Conservation (phyloP, 768 basidiomycete genomes). For the Termitomyces sp. region DNA sequence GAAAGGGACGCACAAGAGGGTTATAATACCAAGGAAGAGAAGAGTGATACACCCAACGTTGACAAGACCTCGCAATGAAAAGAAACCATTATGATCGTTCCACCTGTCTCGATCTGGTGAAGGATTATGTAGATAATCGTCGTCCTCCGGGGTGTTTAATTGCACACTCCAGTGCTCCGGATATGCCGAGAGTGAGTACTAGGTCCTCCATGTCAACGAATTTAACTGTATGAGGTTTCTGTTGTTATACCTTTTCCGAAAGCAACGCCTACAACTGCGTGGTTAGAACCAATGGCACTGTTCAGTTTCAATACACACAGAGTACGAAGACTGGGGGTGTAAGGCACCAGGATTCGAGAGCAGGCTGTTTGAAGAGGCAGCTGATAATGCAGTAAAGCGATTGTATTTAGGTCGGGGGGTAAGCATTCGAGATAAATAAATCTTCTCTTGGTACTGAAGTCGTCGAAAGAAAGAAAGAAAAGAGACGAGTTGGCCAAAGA, state of each 20-base stretch:
- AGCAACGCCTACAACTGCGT: conserved; percentile 18
- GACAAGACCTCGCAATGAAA: conserved; percentile 53
- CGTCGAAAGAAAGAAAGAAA: conserved; percentile 1
- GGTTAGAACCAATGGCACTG: not conserved
- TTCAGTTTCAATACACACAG: conserved; percentile 9
- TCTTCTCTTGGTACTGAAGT: not conserved
- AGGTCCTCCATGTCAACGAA: not conserved
- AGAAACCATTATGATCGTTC: conserved; percentile 52
- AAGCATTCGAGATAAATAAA: conserved; percentile 9
- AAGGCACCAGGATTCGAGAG: conserved; percentile 6
- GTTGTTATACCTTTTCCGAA: conserved; percentile 22
- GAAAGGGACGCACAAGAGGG: conserved; percentile 46
- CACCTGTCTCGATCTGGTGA: conserved; percentile 48
- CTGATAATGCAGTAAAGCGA: conserved; percentile 16
- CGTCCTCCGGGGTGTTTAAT: conserved; percentile 43
- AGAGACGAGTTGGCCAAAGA: conserved; percentile 7
- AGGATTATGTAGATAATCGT: conserved; percentile 62
- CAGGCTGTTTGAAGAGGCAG: conserved; percentile 15
- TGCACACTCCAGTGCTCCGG: conserved; percentile 42
- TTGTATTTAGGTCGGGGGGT: conserved; percentile 1
- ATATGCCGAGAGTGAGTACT: conserved; percentile 38
- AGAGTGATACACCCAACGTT: conserved; percentile 65
- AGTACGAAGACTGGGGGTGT: conserved; percentile 8
- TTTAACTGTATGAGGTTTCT: not conserved
- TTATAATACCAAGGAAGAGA: conserved; percentile 40